Evolutionary conservation across 2,329 filamentous ascomycete genomes (phyloP).

Genomic region (Verruconis gallopava): DNA sequence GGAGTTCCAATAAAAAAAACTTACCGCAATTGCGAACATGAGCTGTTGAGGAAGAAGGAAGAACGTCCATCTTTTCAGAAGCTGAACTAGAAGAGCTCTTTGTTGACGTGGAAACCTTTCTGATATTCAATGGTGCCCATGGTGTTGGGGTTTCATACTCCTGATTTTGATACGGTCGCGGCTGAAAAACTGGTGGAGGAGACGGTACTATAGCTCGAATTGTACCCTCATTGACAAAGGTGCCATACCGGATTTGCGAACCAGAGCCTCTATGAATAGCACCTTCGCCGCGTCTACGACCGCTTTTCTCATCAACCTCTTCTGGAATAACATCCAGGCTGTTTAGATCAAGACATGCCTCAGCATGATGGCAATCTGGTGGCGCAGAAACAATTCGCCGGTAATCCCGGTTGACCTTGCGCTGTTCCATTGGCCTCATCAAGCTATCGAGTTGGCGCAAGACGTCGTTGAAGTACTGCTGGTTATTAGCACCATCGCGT

Average conservation of each 20-base stretch:
- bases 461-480: conserved; percentile 44
- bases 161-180: too few species aligned
- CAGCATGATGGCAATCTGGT: conserved; percentile 19
- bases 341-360: conserved; percentile 16
- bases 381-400: conserved; percentile 31
- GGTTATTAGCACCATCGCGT: conserved; percentile 30
- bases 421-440: conserved; percentile 31
- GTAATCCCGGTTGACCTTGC: conserved; percentile 10
- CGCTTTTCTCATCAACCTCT: too few species aligned
- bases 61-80: too few species aligned
- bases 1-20: too few species aligned
- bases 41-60: too few species aligned
- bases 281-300: too few species aligned
- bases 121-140: background rate
- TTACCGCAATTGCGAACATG: too few species aligned
- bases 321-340: conserved; percentile 40
- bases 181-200: too few species aligned
- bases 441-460: conserved; percentile 47
- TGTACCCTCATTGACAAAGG: too few species aligned
- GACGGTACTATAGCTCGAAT: conserved; percentile 41
- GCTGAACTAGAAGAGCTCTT: background rate
- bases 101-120: background rate
- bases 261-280: too few species aligned
- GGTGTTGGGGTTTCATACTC: background rate
- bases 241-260: too few species aligned